Percentiles rank a stretch among this genome's conserved stretches.
Conservation (phyloP, 2,329 filamentous ascomycete species). For the Niveomyces coronatus region DNA sequence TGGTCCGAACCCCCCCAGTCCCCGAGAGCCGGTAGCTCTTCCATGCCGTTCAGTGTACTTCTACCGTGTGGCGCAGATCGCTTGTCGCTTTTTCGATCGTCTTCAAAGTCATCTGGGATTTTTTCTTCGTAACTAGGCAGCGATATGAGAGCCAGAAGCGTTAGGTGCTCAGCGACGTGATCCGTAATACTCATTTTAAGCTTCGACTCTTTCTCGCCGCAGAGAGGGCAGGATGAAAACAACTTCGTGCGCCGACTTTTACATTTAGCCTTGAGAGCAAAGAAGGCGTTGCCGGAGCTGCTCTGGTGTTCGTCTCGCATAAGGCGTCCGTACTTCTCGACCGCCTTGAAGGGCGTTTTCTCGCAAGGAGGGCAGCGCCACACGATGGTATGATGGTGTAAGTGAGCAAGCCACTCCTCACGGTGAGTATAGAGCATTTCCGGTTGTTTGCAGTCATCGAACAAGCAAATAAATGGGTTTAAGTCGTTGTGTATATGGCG, state of each 20-base stretch:
- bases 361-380: constrained; percentile 4
- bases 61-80: no score
- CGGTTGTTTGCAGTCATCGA: neutral
- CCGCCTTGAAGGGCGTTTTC: neutral
- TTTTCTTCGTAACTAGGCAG: constrained; percentile 8
- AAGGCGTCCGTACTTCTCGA: constrained; percentile 1
- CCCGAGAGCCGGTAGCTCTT: no score
- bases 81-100: no score
- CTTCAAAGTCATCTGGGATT: neutral
- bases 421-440: neutral
- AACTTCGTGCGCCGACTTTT: neutral
- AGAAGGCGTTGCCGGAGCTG: constrained; percentile 4
- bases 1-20: no score
- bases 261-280: neutral
- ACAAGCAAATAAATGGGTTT: neutral
- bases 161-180: constrained; percentile 8
- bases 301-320: constrained; percentile 1
- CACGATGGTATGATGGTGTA: neutral
- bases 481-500: neutral
- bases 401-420: neutral
- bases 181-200: neutral
- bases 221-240: constrained; percentile 7
- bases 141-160: constrained; percentile 7
- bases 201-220: neutral
- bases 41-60: no score